Evolutionary conservation across 2,329 filamentous ascomycete genomes (phyloP).

Genomic region (Sporothrix brunneoviolacea): DNA sequence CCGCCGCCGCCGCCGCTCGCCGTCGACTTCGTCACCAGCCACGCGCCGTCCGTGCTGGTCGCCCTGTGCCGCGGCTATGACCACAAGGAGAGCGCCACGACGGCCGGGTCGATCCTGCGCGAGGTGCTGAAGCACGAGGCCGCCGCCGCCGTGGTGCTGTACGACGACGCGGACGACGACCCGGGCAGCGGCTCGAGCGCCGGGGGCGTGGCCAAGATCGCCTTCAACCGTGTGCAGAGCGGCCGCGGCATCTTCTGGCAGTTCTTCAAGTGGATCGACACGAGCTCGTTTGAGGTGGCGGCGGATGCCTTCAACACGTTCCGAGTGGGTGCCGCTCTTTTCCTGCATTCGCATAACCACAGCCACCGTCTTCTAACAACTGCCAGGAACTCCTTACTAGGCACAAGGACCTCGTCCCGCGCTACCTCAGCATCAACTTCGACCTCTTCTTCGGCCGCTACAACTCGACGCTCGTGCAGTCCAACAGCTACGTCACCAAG

Average conservation of each 20-base stretch:
- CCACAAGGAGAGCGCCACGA: constrained; percentile 82
- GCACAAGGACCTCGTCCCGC: constrained; percentile 84
- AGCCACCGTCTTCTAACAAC: constrained; percentile 14
- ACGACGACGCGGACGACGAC: constrained; percentile 72
- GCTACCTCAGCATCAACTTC: constrained; percentile 85
- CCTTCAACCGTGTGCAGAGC: constrained; percentile 66
- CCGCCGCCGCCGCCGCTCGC: constrained; percentile 71
- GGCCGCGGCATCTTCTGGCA: constrained; percentile 90
- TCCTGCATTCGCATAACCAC: not conserved
- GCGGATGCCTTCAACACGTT: constrained; percentile 98
- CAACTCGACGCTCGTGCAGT: constrained; percentile 81
- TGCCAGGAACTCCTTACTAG: constrained; percentile 81
- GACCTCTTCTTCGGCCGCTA: constrained; percentile 89
- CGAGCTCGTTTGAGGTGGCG: constrained; percentile 91
- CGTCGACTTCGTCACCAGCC: constrained; percentile 80
- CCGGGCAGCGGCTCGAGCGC: constrained; percentile 51
- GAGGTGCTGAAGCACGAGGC: constrained; percentile 87
- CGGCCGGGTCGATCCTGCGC: constrained; percentile 80
- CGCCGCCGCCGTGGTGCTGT: constrained; percentile 83
- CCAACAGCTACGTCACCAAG: constrained; percentile 95
- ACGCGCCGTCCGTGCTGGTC: constrained; percentile 78
- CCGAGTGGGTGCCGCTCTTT: constrained; percentile 51
- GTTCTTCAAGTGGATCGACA: constrained; percentile 97
- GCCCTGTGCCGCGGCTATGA: constrained; percentile 87
- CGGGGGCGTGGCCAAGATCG: constrained; percentile 71